Evolutionary conservation across 148 eudicot genomes (phyloP), one percentile per base, ranked within the genome.

Genomic region (Camellia sinensis): DNA sequence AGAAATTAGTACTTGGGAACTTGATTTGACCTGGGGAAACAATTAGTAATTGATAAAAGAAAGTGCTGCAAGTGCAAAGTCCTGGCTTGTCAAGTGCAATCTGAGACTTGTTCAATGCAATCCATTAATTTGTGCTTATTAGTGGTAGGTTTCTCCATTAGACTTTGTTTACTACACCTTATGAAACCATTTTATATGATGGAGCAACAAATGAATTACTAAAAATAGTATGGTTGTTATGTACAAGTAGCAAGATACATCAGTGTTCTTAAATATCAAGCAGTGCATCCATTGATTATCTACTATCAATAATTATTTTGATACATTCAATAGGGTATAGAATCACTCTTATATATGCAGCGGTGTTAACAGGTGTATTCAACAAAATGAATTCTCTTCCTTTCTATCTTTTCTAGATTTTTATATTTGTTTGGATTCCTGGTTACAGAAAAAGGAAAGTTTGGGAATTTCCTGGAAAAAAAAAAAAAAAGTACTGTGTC

Each of bases 1-100:
- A 6, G 69, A 76, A 57, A 18, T 45, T 43, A 46, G 12, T 76
- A n/a, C 14, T 57, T 53, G 75, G 75, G 29, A 52, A 73, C 46
- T 53, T 15, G 62, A 73, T 52, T 73, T 73, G 60, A 52, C 62
- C n/a, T 45, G 19, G 4, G 44, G 62, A 29, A 22, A 7, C 4
- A 73, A 56, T 29, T 11, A n/a, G 37, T n/a, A 63, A n/a, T 12
- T 63, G 10, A 21, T 1, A 63, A 17, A 19, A 50, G 50, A 71
- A 48, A 71, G 0, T 45, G 12, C 13, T 48, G 43, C 41, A 70
- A 46, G 15, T 9, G 37, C 37, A n/a, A n/a, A 19, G 59, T 71
- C 57, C 19, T 46, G 11, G 19, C 18, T 59, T 59, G n/a, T 17
- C 19, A 59, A 59, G 17, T 14, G 18, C n/a, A 59, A 17, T 59